phyloP scores from a whole-genome alignment of 2,329 filamentous ascomycete species.

The Aspergillus costaricaensis region DNA sequence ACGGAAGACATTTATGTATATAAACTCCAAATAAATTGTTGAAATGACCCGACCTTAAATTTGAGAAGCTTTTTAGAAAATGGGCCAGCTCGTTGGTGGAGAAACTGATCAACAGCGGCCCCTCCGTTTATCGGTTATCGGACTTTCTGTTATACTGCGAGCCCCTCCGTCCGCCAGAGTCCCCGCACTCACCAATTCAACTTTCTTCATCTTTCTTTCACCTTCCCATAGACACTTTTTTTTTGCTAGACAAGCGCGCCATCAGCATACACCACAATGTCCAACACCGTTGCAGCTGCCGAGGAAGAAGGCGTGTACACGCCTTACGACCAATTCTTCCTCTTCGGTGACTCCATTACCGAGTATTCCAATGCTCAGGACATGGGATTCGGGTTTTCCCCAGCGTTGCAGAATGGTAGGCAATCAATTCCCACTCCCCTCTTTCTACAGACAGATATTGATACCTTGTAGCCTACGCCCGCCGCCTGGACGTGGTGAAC shows the following conservation, averaged over 20 bases:
- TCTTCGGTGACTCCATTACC: slow-evolving; percentile 89
- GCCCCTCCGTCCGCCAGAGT: background rate
- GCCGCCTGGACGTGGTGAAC: slow-evolving; percentile 83
- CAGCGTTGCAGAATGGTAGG: slow-evolving; percentile 69
- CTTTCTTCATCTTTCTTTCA: background rate
- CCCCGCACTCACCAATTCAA: background rate
- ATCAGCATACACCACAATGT: slow-evolving; percentile 10
- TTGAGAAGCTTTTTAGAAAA: background rate
- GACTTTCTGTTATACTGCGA: background rate
- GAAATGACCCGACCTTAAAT: too few species aligned
- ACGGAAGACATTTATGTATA: background rate
- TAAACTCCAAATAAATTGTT: background rate
- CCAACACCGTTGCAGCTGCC: slow-evolving; percentile 5
- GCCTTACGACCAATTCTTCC: slow-evolving; percentile 71
- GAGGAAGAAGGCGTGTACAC: slow-evolving; percentile 21
- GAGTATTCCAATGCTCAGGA: slow-evolving; percentile 64
- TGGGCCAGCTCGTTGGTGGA: slow-evolving; percentile 5
- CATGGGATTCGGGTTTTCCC: slow-evolving; percentile 72
- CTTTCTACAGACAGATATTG: slow-evolving; percentile 12
- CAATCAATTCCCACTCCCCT: slow-evolving; percentile 16
- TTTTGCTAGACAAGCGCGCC: background rate
- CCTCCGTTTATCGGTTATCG: slow-evolving; percentile 3
- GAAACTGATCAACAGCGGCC: background rate
- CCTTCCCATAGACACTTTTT: background rate
- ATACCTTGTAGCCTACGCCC: slow-evolving; percentile 63